Base-by-base conservation (phyloP, 2,329 filamentous ascomycete species). In the Aspergillus vadensis region DNA sequence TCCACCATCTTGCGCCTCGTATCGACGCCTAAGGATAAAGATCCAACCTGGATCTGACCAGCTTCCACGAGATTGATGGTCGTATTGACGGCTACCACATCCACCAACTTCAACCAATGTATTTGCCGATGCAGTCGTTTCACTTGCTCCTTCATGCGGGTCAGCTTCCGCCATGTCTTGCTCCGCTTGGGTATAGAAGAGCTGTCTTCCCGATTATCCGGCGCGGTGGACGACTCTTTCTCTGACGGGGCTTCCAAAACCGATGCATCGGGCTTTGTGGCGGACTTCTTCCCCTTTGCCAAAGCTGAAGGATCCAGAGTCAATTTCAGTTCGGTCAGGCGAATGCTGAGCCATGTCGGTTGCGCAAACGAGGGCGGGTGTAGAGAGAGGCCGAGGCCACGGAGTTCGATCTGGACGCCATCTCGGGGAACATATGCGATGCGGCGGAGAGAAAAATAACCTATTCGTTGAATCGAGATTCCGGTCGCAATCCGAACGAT, bases 361-460 rank as follows among this genome's bases (percentile, higher is more conserved):
- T 98, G 92, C 50, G 94, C 92, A 77, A 99, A 98, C 5, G 95
- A 98, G 12, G 95, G 95, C 4, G 93, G 88, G 78, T 99, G 95
- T 64, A 98, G 78, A 59, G 91, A 90, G 69, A 99, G 83, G 48
- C 95, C 92, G 55, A 99, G 83, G 54, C 93, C 91, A 54, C 95
- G 88, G 59, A 99, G 88, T 76, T 97, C 92, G 76, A 99, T 87
- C 70, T 90, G 90, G 71, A 97, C 81, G 68, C 95, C 95, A 85
- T 97, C 92, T 76, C 85, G 88, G 27, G 92, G 92, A 14, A 91
- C 91, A 76, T 96, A 98, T 60, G 92, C 90, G 63, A 99, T 89
- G 68, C 94, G 90, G 65, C 94, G 89, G 67, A 99, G 83, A 38
- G 95, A 97, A 67, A 96, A 88, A 76, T 96, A 96, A 64, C 95